Evolutionary conservation across 805 yeast species (phyloP).

Genomic region (Candida wancherniae): DNA sequence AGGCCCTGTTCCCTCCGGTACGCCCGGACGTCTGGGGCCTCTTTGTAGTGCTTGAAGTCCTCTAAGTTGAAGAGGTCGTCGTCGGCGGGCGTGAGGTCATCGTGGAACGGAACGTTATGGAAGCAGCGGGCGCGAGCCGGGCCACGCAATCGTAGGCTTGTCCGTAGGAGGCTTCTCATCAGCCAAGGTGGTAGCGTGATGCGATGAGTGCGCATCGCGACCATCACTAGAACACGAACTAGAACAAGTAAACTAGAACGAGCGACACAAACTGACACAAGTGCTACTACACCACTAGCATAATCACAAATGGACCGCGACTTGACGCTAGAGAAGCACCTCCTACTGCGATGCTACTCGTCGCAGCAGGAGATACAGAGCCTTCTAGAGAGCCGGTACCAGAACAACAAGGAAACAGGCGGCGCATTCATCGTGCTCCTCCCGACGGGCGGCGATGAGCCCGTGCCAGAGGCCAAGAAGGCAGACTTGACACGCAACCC

Average conservation of each 20-base stretch:
- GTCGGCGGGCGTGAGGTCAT: slow-evolving; percentile 31
- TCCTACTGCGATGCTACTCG: slow-evolving; percentile 42
- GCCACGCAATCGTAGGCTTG: too few species aligned
- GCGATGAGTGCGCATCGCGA: too few species aligned
- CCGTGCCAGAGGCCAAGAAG: slow-evolving; percentile 13
- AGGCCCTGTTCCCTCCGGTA: slow-evolving; percentile 11
- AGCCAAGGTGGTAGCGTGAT: too few species aligned
- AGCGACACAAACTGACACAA: too few species aligned
- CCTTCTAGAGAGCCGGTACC: slow-evolving; percentile 42
- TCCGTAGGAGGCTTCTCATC: too few species aligned
- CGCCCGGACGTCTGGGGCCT: slow-evolving; percentile 23
- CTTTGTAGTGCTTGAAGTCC: slow-evolving; percentile 38
- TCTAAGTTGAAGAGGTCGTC: slow-evolving; percentile 33
- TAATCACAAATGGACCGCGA: slow-evolving; percentile 44
- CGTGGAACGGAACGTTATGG: slow-evolving; percentile 34
- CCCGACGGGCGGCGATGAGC: slow-evolving; percentile 14
- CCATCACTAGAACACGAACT: too few species aligned
- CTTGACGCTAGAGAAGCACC: slow-evolving; percentile 42
- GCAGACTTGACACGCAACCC: slow-evolving; percentile 4
- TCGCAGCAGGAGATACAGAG: slow-evolving; percentile 34
- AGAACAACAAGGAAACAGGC: slow-evolving; percentile 30
- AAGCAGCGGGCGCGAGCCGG: too few species aligned
- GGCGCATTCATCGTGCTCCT: slow-evolving; percentile 38
- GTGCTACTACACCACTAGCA: too few species aligned
- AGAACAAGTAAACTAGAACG: too few species aligned